A percentile compares a stretch with the other conserved stretches of the same genome.
phyloP scores from a whole-genome alignment of 208 protist species.

The Acanthamoeba castellanii region DNA sequence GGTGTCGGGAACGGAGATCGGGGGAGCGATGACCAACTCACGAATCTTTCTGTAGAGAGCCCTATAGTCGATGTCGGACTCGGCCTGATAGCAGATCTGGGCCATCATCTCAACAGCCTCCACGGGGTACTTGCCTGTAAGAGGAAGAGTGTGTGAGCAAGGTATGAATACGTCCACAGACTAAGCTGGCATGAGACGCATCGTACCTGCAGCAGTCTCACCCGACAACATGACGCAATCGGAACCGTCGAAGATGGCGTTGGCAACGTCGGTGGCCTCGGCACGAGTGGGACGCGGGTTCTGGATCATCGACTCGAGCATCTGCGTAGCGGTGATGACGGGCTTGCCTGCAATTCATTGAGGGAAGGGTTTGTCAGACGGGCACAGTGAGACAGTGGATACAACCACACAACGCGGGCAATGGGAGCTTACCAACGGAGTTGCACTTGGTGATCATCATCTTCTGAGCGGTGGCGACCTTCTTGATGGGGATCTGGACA shows the following conservation, averaged over 20 bases:
- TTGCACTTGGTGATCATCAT: constrained; percentile 97
- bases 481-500: constrained; percentile 98
- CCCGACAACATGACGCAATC: constrained; percentile 99
- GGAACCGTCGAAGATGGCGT: constrained; percentile 98
- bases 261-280: constrained; percentile 97
- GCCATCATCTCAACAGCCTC: constrained; percentile 96
- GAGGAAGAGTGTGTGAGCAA: neutral
- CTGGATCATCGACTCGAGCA: constrained; percentile 97
- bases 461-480: constrained; percentile 98
- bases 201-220: constrained; percentile 87
- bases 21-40: constrained; percentile 10
- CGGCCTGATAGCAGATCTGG: constrained; percentile 89
- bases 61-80: constrained; percentile 79
- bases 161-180: neutral
- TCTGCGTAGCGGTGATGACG: constrained; percentile 99
- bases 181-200: neutral
- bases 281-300: constrained; percentile 99
- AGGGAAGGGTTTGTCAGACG: neutral
- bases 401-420: neutral
- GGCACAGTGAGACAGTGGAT: neutral
- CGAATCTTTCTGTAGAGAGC: constrained; percentile 64
- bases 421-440: constrained; percentile 22
- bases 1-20: constrained; percentile 77
- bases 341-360: constrained; percentile 94
- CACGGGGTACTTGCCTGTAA: constrained; percentile 94